Evolutionary conservation across 495 filamentous ascomycete genomes (phyloP).

Genomic region (Halenospora varia): DNA sequence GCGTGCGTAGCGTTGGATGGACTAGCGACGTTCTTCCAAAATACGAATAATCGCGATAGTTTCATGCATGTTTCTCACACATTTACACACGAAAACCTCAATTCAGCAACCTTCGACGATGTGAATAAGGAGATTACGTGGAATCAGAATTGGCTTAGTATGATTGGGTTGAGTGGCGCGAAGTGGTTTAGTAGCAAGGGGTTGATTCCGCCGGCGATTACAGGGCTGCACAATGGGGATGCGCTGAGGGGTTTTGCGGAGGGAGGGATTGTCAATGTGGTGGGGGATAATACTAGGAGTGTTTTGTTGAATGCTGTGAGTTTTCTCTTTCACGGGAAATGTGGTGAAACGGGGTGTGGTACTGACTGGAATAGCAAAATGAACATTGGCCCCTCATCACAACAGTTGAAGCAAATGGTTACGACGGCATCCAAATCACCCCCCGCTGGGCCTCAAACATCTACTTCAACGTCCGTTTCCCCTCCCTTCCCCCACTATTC

Average conservation of each 20-base stretch:
- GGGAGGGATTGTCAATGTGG: constrained; percentile 54
- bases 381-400: constrained; percentile 53
- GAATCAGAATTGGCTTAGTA: constrained; percentile 55
- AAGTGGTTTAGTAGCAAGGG: constrained; percentile 44
- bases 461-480: constrained; percentile 49
- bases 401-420: constrained; percentile 46
- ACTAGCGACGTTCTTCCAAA: constrained; percentile 49
- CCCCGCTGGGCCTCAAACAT: constrained; percentile 60
- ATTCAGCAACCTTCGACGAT: constrained; percentile 59
- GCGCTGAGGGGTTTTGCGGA: constrained; percentile 55
- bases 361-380: constrained; percentile 27
- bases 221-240: constrained; percentile 62
- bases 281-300: constrained; percentile 60
- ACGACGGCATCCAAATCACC: constrained; percentile 52
- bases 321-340: neutral
- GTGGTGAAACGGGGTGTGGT: neutral
- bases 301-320: constrained; percentile 37
- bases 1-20: constrained; percentile 44
- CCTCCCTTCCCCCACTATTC: neutral
- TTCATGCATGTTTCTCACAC: constrained; percentile 59
- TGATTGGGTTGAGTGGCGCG: constrained; percentile 41
- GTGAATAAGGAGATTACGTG: constrained; percentile 52
- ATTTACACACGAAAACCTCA: constrained; percentile 55
- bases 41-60: constrained; percentile 39
- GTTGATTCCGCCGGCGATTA: constrained; percentile 61